Percentiles rank a stretch among this genome's conserved stretches.
phyloP scores from a whole-genome alignment of 1,139 yeast species.

The Debaryomyces sp. region DNA sequence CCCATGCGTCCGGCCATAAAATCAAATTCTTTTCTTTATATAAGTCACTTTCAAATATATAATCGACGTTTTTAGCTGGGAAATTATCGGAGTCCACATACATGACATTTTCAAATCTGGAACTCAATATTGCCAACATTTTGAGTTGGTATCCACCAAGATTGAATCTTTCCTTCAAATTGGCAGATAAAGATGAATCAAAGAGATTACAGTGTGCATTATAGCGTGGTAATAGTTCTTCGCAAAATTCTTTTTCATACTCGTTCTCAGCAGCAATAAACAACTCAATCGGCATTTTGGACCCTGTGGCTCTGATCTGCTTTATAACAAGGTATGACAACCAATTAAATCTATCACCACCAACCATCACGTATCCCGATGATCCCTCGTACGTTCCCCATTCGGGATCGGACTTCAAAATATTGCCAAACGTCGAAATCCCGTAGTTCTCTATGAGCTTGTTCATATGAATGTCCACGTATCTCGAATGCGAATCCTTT shows the following conservation, averaged over 20 bases:
- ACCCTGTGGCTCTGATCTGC: slow-evolving; percentile 44
- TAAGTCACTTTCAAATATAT: slow-evolving; percentile 44
- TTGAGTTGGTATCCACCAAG: slow-evolving; percentile 66
- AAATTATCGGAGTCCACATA: slow-evolving; percentile 72
- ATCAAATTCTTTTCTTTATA: slow-evolving; percentile 45
- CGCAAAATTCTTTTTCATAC: slow-evolving; percentile 56
- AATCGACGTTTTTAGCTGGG: slow-evolving; percentile 57
- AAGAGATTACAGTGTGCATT: slow-evolving; percentile 60
- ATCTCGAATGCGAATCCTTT: slow-evolving; percentile 35
- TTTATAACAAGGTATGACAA: slow-evolving; percentile 45
- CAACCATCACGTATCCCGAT: slow-evolving; percentile 45
- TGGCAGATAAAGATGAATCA: slow-evolving; percentile 30
- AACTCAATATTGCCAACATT: slow-evolving; percentile 59
- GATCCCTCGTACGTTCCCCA: slow-evolving; percentile 41
- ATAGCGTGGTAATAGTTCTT: slow-evolving; percentile 47
- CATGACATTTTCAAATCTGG: slow-evolving; percentile 59
- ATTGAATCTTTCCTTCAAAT: slow-evolving; percentile 30
- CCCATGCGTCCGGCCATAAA: slow-evolving; percentile 58
- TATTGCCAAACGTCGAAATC: slow-evolving; percentile 41
- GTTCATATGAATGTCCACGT: slow-evolving; percentile 33
- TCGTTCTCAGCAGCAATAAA: slow-evolving; percentile 56
- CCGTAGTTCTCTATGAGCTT: slow-evolving; percentile 31
- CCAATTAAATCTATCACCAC: slow-evolving; percentile 51
- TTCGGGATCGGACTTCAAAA: slow-evolving; percentile 34
- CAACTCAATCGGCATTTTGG: slow-evolving; percentile 45